These are phyloP conservation scores for Diaporthe aspalathi DNA, from an alignment of 2,329 filamentous ascomycete species.

Conservation along the genomic window DNA sequence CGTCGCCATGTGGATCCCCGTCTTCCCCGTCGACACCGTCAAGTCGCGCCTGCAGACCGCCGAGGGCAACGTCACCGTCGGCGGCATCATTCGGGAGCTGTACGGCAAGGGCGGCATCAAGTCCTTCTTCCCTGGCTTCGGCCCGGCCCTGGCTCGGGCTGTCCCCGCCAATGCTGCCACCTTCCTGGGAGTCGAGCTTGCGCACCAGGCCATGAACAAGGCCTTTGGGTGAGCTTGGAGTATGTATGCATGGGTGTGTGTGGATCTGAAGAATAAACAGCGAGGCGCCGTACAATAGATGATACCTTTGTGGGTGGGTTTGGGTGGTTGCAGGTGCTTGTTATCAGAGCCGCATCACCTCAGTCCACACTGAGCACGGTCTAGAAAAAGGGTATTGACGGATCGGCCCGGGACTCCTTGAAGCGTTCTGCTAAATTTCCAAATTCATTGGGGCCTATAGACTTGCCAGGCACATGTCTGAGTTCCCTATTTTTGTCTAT, in stretches of 20 bases:
- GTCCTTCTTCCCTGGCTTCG: slow-evolving; percentile 98
- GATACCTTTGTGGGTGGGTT: neutral
- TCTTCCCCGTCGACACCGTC: slow-evolving; percentile 97
- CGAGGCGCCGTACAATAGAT: neutral
- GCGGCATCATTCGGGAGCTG: slow-evolving; percentile 82
- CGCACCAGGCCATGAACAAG: slow-evolving; percentile 85
- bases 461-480: slow-evolving; percentile 10
- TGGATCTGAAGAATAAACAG: neutral
- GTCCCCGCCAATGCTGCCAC: slow-evolving; percentile 97
- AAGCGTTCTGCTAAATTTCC: neutral
- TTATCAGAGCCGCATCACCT: neutral
- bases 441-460: neutral
- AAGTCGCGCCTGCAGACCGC: slow-evolving; percentile 95
- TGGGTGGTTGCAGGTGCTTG: too few relatives aligned
- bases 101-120: slow-evolving; percentile 85
- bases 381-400: neutral
- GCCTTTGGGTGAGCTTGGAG: slow-evolving; percentile 63
- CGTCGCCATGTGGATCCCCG: slow-evolving; percentile 98
- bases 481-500: neutral
- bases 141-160: slow-evolving; percentile 89
- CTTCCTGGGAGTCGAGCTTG: slow-evolving; percentile 87
- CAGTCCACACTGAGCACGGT: neutral
- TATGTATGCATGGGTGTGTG: neutral
- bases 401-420: neutral
- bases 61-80: slow-evolving; percentile 80